Conservation (phyloP, 2,329 filamentous ascomycete genomes). For the Colletotrichum scovillei region DNA sequence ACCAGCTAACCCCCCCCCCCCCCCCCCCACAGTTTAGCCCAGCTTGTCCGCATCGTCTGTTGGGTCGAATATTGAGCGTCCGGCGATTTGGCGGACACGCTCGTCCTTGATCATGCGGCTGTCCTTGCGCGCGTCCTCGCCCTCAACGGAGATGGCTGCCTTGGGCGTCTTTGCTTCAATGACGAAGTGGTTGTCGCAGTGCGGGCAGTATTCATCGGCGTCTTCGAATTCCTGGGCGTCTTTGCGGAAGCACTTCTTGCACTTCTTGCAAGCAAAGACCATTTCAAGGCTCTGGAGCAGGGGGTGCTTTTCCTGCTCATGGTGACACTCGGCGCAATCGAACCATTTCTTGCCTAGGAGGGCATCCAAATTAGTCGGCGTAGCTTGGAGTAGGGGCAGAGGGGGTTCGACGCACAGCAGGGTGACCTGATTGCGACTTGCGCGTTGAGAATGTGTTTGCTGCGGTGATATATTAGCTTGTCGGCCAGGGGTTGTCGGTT, state of each 20-base stretch:
- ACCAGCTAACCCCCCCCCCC: slow-evolving; percentile 16
- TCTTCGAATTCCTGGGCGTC: slow-evolving; percentile 94
- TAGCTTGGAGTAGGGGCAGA: slow-evolving; percentile 16
- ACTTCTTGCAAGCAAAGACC: slow-evolving; percentile 98
- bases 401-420: slow-evolving; percentile 76
- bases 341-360: slow-evolving; percentile 91
- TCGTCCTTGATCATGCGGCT: slow-evolving; percentile 94
- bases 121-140: slow-evolving; percentile 89
- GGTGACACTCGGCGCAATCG: slow-evolving; percentile 96
- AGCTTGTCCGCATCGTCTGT: slow-evolving; percentile 80
- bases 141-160: slow-evolving; percentile 85
- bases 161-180: slow-evolving; percentile 89
- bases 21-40: slow-evolving; percentile 63
- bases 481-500: neutral
- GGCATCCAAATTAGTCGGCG: neutral
- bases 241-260: slow-evolving; percentile 97
- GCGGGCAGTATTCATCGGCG: slow-evolving; percentile 97
- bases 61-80: slow-evolving; percentile 79
- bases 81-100: slow-evolving; percentile 69
- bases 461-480: slow-evolving; percentile 48
- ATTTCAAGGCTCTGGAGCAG: slow-evolving; percentile 86
- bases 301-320: slow-evolving; percentile 80
- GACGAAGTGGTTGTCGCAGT: slow-evolving; percentile 99
- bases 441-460: slow-evolving; percentile 98
- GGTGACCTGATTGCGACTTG: slow-evolving; percentile 96